These are phyloP conservation scores for Epicoccum nigrum DNA, from an alignment of 2,329 filamentous ascomycete species.

Conservation along the genomic window DNA sequence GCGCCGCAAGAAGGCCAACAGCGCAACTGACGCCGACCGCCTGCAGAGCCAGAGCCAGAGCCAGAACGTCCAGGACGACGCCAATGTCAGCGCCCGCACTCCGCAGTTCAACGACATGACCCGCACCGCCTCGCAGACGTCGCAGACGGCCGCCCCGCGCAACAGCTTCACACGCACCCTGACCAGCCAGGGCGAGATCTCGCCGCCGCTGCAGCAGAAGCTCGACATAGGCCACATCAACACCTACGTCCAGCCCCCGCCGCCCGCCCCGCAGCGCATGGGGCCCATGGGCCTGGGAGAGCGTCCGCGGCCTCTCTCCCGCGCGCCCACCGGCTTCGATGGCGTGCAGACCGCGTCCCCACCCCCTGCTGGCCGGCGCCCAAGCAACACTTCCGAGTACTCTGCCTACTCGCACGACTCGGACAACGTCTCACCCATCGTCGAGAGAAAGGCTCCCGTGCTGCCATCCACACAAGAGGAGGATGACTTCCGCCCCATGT, in stretches of 20 bases:
- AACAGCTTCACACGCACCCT: slow-evolving; percentile 43
- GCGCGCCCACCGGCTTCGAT: slow-evolving; percentile 46
- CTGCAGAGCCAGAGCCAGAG: slow-evolving; percentile 13
- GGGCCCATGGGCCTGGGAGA: slow-evolving; percentile 46
- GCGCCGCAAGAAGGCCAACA: slow-evolving; percentile 55
- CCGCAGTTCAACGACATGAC: slow-evolving; percentile 32
- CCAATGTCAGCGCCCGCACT: slow-evolving; percentile 32
- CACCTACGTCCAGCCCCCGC: slow-evolving; percentile 36
- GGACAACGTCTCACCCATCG: slow-evolving; percentile 28
- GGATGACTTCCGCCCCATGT: slow-evolving; percentile 60
- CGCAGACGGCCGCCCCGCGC: slow-evolving; percentile 30
- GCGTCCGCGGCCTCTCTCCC: slow-evolving; percentile 36
- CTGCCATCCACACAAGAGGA: slow-evolving; percentile 45
- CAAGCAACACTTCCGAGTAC: slow-evolving; percentile 42
- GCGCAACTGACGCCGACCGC: slow-evolving; percentile 22
- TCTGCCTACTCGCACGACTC: slow-evolving; percentile 41
- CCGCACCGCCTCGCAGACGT: slow-evolving; percentile 34
- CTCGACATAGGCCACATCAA: slow-evolving; percentile 46
- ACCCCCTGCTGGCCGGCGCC: slow-evolving; percentile 18
- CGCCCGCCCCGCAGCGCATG: slow-evolving; percentile 35
- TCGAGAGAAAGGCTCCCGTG: slow-evolving; percentile 30
- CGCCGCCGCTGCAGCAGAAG: slow-evolving; percentile 45
- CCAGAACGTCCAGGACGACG: slow-evolving; percentile 36
- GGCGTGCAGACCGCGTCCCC: slow-evolving; percentile 18
- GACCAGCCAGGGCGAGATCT: slow-evolving; percentile 45